Percentiles rank a stretch among this genome's conserved stretches.
Evolutionary conservation across 1,284 basidiomycete genomes (phyloP).

Genomic region (Marasmius oreades): DNA sequence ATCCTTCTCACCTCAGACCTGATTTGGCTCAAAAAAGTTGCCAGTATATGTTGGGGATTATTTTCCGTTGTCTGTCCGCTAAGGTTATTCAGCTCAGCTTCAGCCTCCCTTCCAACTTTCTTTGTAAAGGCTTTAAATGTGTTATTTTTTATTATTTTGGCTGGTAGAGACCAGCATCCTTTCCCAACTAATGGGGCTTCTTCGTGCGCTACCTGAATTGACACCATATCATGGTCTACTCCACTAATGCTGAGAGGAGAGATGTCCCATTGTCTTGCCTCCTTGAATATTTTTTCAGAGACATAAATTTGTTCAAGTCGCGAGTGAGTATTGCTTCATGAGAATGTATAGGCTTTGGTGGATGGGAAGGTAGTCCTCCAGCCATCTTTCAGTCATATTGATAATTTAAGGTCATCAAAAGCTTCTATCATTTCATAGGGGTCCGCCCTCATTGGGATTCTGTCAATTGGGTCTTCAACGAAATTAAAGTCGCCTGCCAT

Average conservation of each 20-base stretch:
- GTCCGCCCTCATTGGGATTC: too few species aligned
- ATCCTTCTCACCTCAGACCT: background rate
- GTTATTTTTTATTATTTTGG: background rate
- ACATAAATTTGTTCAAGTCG: constrained; percentile 29
- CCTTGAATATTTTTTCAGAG: background rate
- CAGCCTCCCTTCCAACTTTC: too few species aligned
- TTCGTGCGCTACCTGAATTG: constrained; percentile 15
- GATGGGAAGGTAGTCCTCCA: constrained; percentile 26
- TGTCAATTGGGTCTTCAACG: too few species aligned
- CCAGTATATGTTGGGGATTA: background rate
- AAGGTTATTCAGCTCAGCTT: background rate
- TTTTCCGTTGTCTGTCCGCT: background rate
- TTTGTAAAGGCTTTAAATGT: too few species aligned
- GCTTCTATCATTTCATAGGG: too few species aligned
- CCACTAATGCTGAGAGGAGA: background rate
- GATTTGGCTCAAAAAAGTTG: too few species aligned
- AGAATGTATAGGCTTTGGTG: constrained; percentile 20
- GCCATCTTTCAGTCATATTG: constrained; percentile 24
- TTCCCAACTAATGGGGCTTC: constrained; percentile 21
- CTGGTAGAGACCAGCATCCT: constrained; percentile 11
- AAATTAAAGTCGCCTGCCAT: constrained; percentile 16
- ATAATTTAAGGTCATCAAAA: constrained; percentile 8
- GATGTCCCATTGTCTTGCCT: constrained; percentile 18
- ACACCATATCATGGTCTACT: constrained; percentile 22
- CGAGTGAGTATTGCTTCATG: constrained; percentile 17